A percentile compares a stretch with the other conserved stretches of the same genome.
phyloP scores from a whole-genome alignment of 2,329 filamentous ascomycete genomes.

The Penicillium vulpinum region DNA sequence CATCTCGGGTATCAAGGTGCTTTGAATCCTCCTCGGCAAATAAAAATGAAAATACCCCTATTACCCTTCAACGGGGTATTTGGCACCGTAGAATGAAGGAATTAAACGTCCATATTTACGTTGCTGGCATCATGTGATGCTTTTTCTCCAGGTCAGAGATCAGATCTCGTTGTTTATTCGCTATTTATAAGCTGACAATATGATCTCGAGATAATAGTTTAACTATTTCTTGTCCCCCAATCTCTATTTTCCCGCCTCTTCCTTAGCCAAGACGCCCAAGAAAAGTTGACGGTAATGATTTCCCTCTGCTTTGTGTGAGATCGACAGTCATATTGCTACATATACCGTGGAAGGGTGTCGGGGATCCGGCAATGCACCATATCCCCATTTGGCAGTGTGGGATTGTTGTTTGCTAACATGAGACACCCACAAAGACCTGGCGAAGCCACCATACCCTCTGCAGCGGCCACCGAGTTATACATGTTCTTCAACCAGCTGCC shows the following conservation, averaged over 20 bases:
- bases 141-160: background rate
- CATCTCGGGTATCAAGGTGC: background rate
- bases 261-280: background rate
- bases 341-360: background rate
- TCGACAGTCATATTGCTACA: background rate
- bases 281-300: background rate
- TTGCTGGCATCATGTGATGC: background rate
- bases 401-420: background rate
- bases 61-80: background rate
- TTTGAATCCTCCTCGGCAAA: background rate
- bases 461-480: too few species aligned
- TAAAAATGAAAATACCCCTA: background rate
- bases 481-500: too few species aligned
- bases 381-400: background rate
- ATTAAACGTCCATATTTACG: background rate
- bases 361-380: background rate
- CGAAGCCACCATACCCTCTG: background rate
- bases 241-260: background rate
- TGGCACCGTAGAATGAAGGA: background rate
- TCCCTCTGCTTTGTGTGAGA: background rate
- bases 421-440: background rate
- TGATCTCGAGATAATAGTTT: background rate
- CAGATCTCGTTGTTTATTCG: background rate
- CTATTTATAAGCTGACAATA: background rate
- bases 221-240: background rate